Evolutionary conservation across 2,329 filamentous ascomycete genomes (phyloP).

Genomic region (Thermoascus crustaceus): DNA sequence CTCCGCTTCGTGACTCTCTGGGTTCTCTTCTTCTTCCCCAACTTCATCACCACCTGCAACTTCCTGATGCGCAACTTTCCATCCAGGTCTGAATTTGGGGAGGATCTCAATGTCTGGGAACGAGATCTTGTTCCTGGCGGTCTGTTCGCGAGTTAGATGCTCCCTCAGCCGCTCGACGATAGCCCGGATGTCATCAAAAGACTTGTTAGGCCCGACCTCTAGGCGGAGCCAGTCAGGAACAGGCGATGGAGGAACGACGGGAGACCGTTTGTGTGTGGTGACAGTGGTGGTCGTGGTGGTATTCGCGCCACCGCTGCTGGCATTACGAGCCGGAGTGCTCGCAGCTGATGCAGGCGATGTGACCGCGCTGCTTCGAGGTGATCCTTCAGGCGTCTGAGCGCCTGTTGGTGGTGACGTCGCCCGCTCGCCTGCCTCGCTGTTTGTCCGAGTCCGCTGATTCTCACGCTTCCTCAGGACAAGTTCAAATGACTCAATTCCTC

Average conservation of each 20-base stretch:
- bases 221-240: slow-evolving; percentile 27
- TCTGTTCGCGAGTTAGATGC: slow-evolving; percentile 14
- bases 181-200: slow-evolving; percentile 22
- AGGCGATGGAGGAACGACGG: slow-evolving; percentile 22
- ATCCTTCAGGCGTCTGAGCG: not conserved
- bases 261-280: slow-evolving; percentile 5
- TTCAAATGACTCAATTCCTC: slow-evolving; percentile 52
- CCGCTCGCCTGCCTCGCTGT: not conserved
- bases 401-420: not conserved
- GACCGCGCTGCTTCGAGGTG: not conserved
- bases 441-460: slow-evolving; percentile 7
- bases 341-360: not conserved
- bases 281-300: not conserved
- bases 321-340: not conserved
- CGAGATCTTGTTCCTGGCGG: slow-evolving; percentile 8
- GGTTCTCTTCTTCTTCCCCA: slow-evolving; percentile 1
- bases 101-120: slow-evolving; percentile 37
- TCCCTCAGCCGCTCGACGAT: slow-evolving; percentile 18
- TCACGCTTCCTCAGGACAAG: slow-evolving; percentile 59
- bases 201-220: slow-evolving; percentile 16
- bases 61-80: not conserved
- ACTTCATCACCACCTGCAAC: not conserved
- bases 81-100: slow-evolving; percentile 19
- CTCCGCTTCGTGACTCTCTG: not conserved
- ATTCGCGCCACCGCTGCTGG: not conserved